These are phyloP conservation scores for Penicillium canariense DNA, from an alignment of 495 filamentous ascomycete genomes.

Conservation along the genomic window DNA sequence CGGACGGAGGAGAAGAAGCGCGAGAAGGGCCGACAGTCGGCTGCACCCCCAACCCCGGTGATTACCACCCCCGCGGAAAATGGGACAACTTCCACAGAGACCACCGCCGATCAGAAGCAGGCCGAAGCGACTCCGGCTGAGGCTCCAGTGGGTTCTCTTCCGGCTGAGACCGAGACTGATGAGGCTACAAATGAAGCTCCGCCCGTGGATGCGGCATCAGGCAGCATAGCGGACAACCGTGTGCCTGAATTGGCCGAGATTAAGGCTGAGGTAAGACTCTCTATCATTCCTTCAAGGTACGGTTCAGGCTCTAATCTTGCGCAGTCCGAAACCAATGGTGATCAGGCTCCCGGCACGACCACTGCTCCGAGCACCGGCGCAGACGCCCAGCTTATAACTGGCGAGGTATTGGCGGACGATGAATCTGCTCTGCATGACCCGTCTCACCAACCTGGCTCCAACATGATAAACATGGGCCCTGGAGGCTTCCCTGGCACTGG, in stretches of 20 bases:
- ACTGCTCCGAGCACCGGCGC: slow-evolving; percentile 6
- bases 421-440: slow-evolving; percentile 26
- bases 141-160: background rate
- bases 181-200: background rate
- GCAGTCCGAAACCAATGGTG: background rate
- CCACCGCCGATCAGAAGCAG: background rate
- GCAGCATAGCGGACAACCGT: background rate
- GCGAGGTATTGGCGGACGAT: slow-evolving; percentile 16
- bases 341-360: slow-evolving; percentile 1
- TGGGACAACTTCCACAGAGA: slow-evolving; percentile 19
- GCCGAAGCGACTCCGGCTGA: background rate
- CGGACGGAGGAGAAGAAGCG: slow-evolving; percentile 84
- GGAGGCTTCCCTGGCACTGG: slow-evolving; percentile 63
- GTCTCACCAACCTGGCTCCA: slow-evolving; percentile 12
- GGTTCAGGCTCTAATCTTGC: background rate
- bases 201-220: background rate
- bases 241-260: background rate
- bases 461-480: slow-evolving; percentile 27
- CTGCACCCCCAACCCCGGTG: slow-evolving; percentile 30
- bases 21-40: slow-evolving; percentile 53
- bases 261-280: slow-evolving; percentile 10
- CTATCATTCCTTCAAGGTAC: background rate
- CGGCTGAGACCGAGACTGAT: slow-evolving; percentile 1
- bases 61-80: slow-evolving; percentile 24
- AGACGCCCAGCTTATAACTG: slow-evolving; percentile 11